These are phyloP conservation scores for Fusarium sororula DNA, from an alignment of 2,329 filamentous ascomycete species.

Conservation along the genomic window DNA sequence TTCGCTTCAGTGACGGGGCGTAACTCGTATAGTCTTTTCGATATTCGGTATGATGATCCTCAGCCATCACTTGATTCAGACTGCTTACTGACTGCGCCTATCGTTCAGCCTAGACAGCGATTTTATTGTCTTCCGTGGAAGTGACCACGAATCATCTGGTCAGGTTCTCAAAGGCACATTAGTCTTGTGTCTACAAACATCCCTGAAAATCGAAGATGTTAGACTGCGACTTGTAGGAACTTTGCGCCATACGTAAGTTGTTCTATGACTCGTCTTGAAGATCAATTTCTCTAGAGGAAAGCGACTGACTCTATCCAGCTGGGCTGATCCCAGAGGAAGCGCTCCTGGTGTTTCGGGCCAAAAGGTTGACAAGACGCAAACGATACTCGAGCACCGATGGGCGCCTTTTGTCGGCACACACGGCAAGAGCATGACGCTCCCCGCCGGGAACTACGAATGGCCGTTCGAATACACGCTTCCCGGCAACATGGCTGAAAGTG, in stretches of 20 bases:
- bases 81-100: slow-evolving; percentile 6
- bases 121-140: slow-evolving; percentile 81
- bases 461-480: slow-evolving; percentile 80
- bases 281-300: not conserved
- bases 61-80: not conserved
- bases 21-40: slow-evolving; percentile 63
- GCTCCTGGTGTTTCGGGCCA: slow-evolving; percentile 68
- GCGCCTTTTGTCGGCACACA: slow-evolving; percentile 67
- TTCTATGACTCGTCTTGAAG: slow-evolving; percentile 30
- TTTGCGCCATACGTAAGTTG: slow-evolving; percentile 71
- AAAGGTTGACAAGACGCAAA: slow-evolving; percentile 65
- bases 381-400: slow-evolving; percentile 77
- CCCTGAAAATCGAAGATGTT: slow-evolving; percentile 77
- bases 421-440: slow-evolving; percentile 67
- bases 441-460: slow-evolving; percentile 84
- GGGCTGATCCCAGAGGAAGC: slow-evolving; percentile 62
- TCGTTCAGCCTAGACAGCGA: slow-evolving; percentile 74
- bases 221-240: slow-evolving; percentile 76
- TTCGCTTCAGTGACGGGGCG: slow-evolving; percentile 62
- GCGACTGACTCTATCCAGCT: slow-evolving; percentile 49
- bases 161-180: slow-evolving; percentile 78
- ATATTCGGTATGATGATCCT: slow-evolving; percentile 60
- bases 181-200: slow-evolving; percentile 75
- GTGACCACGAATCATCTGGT: slow-evolving; percentile 77
- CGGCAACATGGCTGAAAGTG: slow-evolving; percentile 80